These are phyloP conservation scores for Puccinia polysora DNA, from an alignment of 1,284 basidiomycete genomes.

Conservation along the genomic window DNA sequence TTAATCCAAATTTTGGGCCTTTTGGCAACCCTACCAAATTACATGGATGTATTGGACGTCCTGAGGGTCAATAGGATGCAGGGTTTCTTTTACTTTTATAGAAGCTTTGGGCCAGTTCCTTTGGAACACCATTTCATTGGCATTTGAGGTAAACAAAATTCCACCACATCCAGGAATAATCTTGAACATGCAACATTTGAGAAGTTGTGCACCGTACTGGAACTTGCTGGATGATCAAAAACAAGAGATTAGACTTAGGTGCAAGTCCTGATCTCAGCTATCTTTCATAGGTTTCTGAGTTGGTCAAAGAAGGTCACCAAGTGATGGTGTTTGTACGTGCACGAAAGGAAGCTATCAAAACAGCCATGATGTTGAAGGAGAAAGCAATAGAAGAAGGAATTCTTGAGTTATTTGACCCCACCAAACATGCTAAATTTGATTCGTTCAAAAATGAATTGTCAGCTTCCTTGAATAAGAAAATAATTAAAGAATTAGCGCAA, in stretches of 20 bases:
- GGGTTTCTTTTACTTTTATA: slow-evolving; percentile 98
- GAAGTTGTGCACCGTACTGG: slow-evolving; percentile 62
- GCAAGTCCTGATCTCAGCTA: background rate
- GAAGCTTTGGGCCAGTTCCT: slow-evolving; percentile 93
- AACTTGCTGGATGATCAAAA: no score
- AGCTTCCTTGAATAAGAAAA: slow-evolving; percentile 84
- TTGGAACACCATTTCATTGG: slow-evolving; percentile 97
- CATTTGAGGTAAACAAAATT: slow-evolving; percentile 83
- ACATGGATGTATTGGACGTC: slow-evolving; percentile 93
- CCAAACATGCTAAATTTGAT: slow-evolving; percentile 75
- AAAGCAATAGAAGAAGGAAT: slow-evolving; percentile 89
- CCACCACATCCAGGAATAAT: slow-evolving; percentile 70
- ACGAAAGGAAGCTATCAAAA: slow-evolving; percentile 95
- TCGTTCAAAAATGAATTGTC: slow-evolving; percentile 73
- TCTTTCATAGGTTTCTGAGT: slow-evolving; percentile 70
- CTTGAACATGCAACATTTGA: slow-evolving; percentile 85
- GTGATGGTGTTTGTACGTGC: slow-evolving; percentile 99
- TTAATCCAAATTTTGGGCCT: slow-evolving; percentile 96
- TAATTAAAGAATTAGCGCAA: slow-evolving; percentile 92
- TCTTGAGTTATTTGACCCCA: slow-evolving; percentile 87
- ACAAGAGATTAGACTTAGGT: background rate
- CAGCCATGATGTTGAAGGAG: slow-evolving; percentile 78
- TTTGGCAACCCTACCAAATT: slow-evolving; percentile 97
- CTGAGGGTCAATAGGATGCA: slow-evolving; percentile 79
- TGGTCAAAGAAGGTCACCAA: slow-evolving; percentile 84